Percentiles rank a stretch among this genome's conserved stretches.
Conservation (phyloP, 495 filamentous ascomycete genomes). For the Penicilliopsis zonata region DNA sequence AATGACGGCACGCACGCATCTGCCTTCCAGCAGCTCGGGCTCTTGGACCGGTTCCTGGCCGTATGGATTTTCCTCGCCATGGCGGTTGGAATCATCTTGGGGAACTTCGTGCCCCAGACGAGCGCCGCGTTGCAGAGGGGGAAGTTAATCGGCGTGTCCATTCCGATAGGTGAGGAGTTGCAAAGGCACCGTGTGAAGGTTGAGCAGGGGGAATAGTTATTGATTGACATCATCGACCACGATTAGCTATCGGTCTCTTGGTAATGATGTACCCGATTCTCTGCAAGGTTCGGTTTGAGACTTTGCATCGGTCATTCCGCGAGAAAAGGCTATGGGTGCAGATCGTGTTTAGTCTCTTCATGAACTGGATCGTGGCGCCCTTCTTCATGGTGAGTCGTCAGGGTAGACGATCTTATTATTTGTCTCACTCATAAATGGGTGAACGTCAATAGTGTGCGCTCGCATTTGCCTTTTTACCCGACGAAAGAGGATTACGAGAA, state of each 20-base stretch:
- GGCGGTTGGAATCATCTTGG: constrained; percentile 65
- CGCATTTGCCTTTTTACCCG: constrained; percentile 76
- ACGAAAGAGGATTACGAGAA: constrained; percentile 52
- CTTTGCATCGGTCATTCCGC: constrained; percentile 55
- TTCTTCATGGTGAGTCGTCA: constrained; percentile 79
- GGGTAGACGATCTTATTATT: constrained; percentile 38
- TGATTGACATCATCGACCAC: constrained; percentile 1
- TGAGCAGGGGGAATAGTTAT: constrained; percentile 2
- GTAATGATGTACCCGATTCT: constrained; percentile 96
- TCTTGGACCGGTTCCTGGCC: constrained; percentile 66
- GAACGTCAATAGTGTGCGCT: constrained; percentile 42
- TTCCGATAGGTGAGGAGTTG: constrained; percentile 56
- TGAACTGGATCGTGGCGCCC: constrained; percentile 89
- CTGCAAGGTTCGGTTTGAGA: constrained; percentile 84
- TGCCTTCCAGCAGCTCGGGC: constrained; percentile 45
- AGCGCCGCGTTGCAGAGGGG: constrained; percentile 56
- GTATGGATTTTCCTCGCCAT: constrained; percentile 84
- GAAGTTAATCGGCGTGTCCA: constrained; percentile 58
- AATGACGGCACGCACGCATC: constrained; percentile 4
- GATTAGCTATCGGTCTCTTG: constrained; percentile 63
- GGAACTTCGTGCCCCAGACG: constrained; percentile 59
- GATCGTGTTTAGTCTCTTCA: constrained; percentile 60
- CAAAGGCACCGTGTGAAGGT: constrained; percentile 1
- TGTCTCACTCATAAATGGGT: background rate
- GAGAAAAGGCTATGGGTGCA: constrained; percentile 62